phyloP scores from a whole-genome alignment of 345 rosid genomes.

The Mercurialis annua region DNA sequence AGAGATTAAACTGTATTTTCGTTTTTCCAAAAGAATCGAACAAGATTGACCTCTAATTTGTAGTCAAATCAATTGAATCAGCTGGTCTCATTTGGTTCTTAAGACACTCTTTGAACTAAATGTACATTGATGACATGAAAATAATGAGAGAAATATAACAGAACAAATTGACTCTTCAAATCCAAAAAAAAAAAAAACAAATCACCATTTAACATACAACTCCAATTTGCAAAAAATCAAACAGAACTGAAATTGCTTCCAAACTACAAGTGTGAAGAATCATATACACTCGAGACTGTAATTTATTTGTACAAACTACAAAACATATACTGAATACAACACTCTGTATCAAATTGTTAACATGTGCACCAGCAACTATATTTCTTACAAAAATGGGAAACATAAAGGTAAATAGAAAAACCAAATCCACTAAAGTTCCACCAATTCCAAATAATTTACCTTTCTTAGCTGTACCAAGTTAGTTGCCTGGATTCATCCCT shows the following conservation, averaged over 20 bases:
- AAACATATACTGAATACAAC: slow-evolving; percentile 10
- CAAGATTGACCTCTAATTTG: no score
- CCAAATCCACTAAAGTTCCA: not conserved
- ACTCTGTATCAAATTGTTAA: slow-evolving; percentile 8
- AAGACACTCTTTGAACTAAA: no score
- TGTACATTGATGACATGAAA: not conserved
- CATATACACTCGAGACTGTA: slow-evolving; percentile 23
- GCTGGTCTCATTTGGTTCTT: no score
- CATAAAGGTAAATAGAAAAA: not conserved
- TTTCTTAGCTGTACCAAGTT: slow-evolving; percentile 14
- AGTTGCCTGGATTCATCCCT: slow-evolving; percentile 13
- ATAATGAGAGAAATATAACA: not conserved
- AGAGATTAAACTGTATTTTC: no score
- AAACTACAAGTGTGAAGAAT: not conserved
- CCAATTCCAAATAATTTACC: not conserved
- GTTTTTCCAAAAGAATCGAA: no score
- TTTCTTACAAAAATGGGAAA: not conserved
- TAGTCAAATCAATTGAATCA: no score
- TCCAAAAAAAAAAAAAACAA: no score
- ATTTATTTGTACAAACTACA: slow-evolving; percentile 22
- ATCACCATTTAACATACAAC: not conserved
- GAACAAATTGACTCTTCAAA: not conserved
- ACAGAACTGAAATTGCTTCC: not conserved
- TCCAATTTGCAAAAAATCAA: not conserved
- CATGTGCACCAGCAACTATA: slow-evolving; percentile 1